phyloP scores from a whole-genome alignment of 1,284 basidiomycete species.

The Quambalaria eucalypti region DNA sequence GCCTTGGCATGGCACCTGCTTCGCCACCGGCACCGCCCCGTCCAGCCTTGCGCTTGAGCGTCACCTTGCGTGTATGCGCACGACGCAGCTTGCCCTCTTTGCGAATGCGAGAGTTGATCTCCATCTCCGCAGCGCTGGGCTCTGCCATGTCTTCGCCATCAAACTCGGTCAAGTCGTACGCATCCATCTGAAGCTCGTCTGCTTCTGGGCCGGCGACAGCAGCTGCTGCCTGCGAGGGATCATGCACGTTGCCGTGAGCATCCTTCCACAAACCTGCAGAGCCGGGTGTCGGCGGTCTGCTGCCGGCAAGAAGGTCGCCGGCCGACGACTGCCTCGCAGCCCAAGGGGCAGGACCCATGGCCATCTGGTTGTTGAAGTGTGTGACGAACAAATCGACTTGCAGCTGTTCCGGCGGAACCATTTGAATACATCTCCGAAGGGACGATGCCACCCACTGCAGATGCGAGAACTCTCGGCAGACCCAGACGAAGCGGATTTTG shows the following conservation, averaged over 20 bases:
- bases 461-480: constrained; percentile 71
- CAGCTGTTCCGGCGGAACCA: constrained; percentile 57
- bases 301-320: not conserved
- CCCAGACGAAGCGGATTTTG: constrained; percentile 72
- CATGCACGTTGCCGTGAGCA: not conserved
- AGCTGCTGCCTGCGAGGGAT: not conserved
- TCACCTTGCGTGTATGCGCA: constrained; percentile 48
- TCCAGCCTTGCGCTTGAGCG: constrained; percentile 10
- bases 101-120: constrained; percentile 58
- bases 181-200: constrained; percentile 52
- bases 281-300: not conserved
- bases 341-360: not conserved
- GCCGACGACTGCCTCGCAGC: not conserved
- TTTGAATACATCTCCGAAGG: constrained; percentile 60
- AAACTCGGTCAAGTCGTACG: constrained; percentile 68
- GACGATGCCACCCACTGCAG: constrained; percentile 70
- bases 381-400: constrained; percentile 70
- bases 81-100: constrained; percentile 64
- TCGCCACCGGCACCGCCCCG: not conserved
- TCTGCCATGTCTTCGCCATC: constrained; percentile 63
- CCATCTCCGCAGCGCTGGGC: constrained; percentile 57
- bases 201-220: constrained; percentile 39
- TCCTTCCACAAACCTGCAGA: not conserved
- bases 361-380: constrained; percentile 24
- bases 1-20: constrained; percentile 7